These are phyloP conservation scores for Silybum marianum DNA, from an alignment of 129 eudicot genomes.

Conservation along the genomic window DNA sequence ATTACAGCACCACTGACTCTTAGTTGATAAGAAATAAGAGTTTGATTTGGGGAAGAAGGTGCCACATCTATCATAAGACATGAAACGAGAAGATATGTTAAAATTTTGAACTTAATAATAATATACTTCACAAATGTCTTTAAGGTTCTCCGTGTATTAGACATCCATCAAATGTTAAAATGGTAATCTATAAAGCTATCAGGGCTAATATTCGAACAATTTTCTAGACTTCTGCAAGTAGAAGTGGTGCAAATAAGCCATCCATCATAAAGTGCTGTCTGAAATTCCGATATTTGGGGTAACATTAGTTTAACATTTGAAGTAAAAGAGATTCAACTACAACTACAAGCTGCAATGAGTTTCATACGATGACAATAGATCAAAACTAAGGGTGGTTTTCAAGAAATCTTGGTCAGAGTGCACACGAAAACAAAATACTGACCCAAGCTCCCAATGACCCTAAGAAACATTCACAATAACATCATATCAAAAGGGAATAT, in stretches of 20 bases:
- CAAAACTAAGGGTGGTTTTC: not conserved
- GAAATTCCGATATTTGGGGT: not conserved
- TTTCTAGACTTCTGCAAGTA: slow-evolving; percentile 1
- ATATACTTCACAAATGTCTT: too few relatives aligned
- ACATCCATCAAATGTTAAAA: not conserved
- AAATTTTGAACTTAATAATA: slow-evolving; percentile 1
- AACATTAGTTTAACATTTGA: not conserved
- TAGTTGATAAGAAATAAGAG: slow-evolving; percentile 40
- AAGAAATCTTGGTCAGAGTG: not conserved
- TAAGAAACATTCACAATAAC: not conserved
- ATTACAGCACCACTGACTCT: slow-evolving; percentile 27
- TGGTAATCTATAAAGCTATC: not conserved
- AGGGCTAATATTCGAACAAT: not conserved
- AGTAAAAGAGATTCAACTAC: not conserved
- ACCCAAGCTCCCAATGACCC: not conserved
- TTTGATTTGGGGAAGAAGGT: slow-evolving; percentile 36
- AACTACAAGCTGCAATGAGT: not conserved
- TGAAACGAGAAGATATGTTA: slow-evolving; percentile 3
- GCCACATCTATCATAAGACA: slow-evolving; percentile 36
- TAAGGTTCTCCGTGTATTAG: not conserved
- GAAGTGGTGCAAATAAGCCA: too few relatives aligned
- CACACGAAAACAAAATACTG: not conserved
- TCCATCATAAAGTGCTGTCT: not conserved
- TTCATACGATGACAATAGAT: not conserved
- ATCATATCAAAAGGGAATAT: not conserved